Conservation (phyloP, 1,139 yeast species). For the Chernovozyma aurita region DNA sequence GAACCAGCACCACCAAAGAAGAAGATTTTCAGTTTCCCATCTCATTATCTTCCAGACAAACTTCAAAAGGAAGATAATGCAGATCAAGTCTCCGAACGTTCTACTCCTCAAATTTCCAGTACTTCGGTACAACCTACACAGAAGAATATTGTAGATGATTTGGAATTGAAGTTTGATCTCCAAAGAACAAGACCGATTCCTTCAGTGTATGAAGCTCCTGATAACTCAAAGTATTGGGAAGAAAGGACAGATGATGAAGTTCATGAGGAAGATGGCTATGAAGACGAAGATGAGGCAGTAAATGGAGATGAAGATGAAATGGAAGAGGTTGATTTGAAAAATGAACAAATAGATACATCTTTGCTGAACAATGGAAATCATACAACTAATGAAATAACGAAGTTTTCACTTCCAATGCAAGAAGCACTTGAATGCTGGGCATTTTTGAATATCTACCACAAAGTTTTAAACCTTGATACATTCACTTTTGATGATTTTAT, state of each 20-base stretch:
- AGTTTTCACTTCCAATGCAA: slow-evolving; percentile 16
- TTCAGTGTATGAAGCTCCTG: slow-evolving; percentile 22
- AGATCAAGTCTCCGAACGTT: neutral
- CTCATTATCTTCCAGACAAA: slow-evolving; percentile 7
- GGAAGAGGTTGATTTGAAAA: slow-evolving; percentile 17
- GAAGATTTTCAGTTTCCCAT: slow-evolving; percentile 6
- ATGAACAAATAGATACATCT: slow-evolving; percentile 14
- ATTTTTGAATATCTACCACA: slow-evolving; percentile 67
- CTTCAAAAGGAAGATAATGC: neutral
- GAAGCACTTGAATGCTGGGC: slow-evolving; percentile 69
- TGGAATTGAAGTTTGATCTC: slow-evolving; percentile 35
- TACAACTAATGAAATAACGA: slow-evolving; percentile 3
- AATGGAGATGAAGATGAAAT: slow-evolving; percentile 12
- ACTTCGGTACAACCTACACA: slow-evolving; percentile 34
- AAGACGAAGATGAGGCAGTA: slow-evolving; percentile 8
- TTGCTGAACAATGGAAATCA: neutral
- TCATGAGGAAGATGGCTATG: slow-evolving; percentile 6
- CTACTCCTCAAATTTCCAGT: neutral
- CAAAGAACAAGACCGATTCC: slow-evolving; percentile 36
- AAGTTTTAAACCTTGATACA: slow-evolving; percentile 59
- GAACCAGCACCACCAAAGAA: slow-evolving; percentile 2
- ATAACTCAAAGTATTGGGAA: slow-evolving; percentile 26
- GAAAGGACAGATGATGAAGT: slow-evolving; percentile 13
- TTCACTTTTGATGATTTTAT: slow-evolving; percentile 79
- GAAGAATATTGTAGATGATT: slow-evolving; percentile 35